Evolutionary conservation across 2,329 filamentous ascomycete species (phyloP).

Genomic region (Daldinia eschscholtzii): DNA sequence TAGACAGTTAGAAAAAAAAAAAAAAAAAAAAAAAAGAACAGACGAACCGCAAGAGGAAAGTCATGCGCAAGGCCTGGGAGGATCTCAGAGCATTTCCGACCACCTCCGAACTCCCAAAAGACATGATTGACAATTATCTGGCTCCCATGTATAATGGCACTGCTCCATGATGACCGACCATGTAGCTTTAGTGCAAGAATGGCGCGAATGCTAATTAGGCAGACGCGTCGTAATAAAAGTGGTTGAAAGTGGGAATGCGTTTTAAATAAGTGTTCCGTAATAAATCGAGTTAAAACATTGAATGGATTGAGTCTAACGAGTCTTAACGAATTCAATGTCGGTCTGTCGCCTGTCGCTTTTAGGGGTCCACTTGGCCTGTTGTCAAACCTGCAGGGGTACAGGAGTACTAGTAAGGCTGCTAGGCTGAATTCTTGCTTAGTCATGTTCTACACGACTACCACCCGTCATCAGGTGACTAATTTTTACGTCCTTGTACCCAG

Average conservation of each 20-base stretch:
- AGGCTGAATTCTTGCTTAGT: slow-evolving; percentile 22
- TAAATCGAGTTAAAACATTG: not conserved
- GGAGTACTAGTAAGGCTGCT: not conserved
- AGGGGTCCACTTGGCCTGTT: slow-evolving; percentile 3
- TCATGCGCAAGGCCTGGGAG: slow-evolving; percentile 39
- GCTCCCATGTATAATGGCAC: slow-evolving; percentile 30
- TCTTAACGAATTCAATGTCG: slow-evolving; percentile 2
- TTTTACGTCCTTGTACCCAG: slow-evolving; percentile 7
- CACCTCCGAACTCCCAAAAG: slow-evolving; percentile 44
- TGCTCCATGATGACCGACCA: slow-evolving; percentile 49
- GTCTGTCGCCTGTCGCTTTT: not conserved
- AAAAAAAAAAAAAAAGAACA: not conserved
- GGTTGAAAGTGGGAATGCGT: slow-evolving; percentile 11
- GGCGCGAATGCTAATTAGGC: slow-evolving; percentile 35
- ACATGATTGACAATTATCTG: slow-evolving; percentile 46
- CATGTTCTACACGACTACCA: slow-evolving; percentile 18
- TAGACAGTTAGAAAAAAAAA: not conserved
- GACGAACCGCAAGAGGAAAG: slow-evolving; percentile 43
- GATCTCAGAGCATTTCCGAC: slow-evolving; percentile 51
- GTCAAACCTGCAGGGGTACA: not conserved
- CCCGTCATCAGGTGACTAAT: slow-evolving; percentile 43
- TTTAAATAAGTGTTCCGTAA: not conserved
- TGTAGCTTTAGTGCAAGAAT: slow-evolving; percentile 19
- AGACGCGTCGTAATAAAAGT: slow-evolving; percentile 37
- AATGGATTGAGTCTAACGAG: not conserved